Conservation (phyloP, 176 grass and related monocot species). For the Juncus inflexus region DNA sequence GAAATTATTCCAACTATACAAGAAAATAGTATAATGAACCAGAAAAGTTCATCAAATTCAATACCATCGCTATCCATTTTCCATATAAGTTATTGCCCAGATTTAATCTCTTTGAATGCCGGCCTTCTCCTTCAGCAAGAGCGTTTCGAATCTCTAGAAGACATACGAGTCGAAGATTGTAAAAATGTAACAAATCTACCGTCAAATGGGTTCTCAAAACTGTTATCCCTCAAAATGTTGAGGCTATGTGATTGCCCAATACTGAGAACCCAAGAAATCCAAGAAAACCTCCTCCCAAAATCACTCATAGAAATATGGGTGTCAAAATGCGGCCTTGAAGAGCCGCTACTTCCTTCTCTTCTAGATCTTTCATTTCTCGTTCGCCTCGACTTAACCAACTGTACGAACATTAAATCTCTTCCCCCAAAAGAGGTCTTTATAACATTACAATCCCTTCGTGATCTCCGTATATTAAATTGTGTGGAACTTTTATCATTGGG, state of each 20-base stretch:
- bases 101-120: conserved; percentile 14
- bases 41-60: too few species aligned
- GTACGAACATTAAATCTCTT: conserved; percentile 18
- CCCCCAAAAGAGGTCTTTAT: conserved; percentile 26
- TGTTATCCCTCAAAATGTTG: neutral
- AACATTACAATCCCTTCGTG: conserved; percentile 5
- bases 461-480: conserved; percentile 5
- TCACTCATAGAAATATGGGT: conserved; percentile 23
- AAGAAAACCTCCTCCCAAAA: neutral
- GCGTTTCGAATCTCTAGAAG: conserved; percentile 17
- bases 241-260: conserved; percentile 18
- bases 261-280: neutral
- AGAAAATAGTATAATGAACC: neutral
- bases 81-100: conserved; percentile 14
- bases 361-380: conserved; percentile 2
- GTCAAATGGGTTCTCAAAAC: conserved; percentile 1
- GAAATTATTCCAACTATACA: conserved; percentile 9
- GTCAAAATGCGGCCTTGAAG: conserved; percentile 4
- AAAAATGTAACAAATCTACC: conserved; percentile 17
- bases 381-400: neutral
- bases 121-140: conserved; percentile 31
- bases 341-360: conserved; percentile 1
- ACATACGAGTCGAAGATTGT: conserved; percentile 13
- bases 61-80: conserved; percentile 6
- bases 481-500: conserved; percentile 20